Base-by-base conservation (phyloP, 257 asterid genomes). In the Coffea eugenioides region DNA sequence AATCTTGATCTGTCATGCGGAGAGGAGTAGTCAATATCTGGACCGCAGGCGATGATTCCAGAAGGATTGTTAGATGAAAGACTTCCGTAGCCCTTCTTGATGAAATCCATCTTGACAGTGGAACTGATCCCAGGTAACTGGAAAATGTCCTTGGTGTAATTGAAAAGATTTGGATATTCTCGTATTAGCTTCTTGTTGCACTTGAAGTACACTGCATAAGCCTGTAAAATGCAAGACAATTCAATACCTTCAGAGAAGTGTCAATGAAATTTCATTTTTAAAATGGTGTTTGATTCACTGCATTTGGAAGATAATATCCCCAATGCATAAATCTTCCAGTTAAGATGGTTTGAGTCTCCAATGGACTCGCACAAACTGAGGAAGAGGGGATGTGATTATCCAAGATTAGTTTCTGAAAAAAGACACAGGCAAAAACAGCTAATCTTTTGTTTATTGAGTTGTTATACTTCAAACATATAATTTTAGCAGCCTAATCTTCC, bases 191-290 rank as follows among this genome's bases (percentile, higher is more conserved):
- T 91, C 91, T 90, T 96, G 89, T 92, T 96, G 87, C 97, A 94
- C 86, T 96, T 96, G 92, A 96, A 96, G 90, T 96, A 91, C 85
- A 96, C 95, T 0, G 87, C 93, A 79, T 94, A 96, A 20, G 94
- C 97, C 98, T 95, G 90, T 48, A 57, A 73, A 16, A 20, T 39
- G 61, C 39, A 59, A 59, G 45, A 66, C 36, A 21, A 39, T 69
- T 79, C 20, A 36, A 77, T 23, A 6, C 59, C 45, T 20, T 25
- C 70, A 65, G 68, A 62, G n/a, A 62, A n/a, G n/a, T 61, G 66
- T 61, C 31, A 6, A 20, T 5, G 31, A 13, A 34, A 5, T 56
- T 56, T 56, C 6, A 56, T 56, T 49, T 56, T 56, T 21, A 18
- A 8, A 57, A 57, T n/a, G 6, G 65, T 57, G 65, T 57, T 57